Evolutionary conservation across 2,329 filamentous ascomycete genomes (phyloP).

Genomic region (Biscogniauxia sp.): DNA sequence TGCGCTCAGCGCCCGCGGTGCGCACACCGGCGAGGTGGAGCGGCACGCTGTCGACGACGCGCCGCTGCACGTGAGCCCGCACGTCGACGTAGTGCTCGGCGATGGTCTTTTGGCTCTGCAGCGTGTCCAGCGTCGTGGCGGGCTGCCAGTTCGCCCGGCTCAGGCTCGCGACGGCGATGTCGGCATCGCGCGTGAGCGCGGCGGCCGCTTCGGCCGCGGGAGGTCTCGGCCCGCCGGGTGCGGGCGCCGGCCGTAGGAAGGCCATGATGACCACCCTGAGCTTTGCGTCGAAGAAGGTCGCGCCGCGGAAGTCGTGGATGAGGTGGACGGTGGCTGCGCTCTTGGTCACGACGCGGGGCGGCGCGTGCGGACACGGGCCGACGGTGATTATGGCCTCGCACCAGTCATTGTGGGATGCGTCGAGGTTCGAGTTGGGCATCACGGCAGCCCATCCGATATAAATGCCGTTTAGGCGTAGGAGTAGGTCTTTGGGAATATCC

Average conservation of each 20-base stretch:
- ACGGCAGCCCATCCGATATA: constrained; percentile 64
- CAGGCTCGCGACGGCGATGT: constrained; percentile 45
- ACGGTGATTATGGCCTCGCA: constrained; percentile 58
- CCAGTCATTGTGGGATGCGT: constrained; percentile 48
- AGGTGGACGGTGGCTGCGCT: constrained; percentile 55
- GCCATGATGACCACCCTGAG: constrained; percentile 60
- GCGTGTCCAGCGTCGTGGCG: constrained; percentile 36
- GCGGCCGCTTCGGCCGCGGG: constrained; percentile 28
- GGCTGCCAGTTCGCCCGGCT: constrained; percentile 46
- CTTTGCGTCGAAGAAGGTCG: constrained; percentile 40
- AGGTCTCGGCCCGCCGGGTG: constrained; percentile 8
- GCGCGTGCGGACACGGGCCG: constrained; percentile 46
- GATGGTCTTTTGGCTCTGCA: constrained; percentile 41
- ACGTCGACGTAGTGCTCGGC: constrained; percentile 47
- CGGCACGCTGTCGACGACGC: constrained; percentile 57
- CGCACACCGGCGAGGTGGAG: constrained; percentile 59
- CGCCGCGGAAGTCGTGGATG: constrained; percentile 47
- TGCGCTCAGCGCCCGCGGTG: constrained; percentile 43
- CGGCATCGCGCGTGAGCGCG: constrained; percentile 39
- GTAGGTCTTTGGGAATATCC: constrained; percentile 51
- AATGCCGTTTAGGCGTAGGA: constrained; percentile 55
- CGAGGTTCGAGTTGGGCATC: constrained; percentile 32
- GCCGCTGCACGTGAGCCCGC: constrained; percentile 49
- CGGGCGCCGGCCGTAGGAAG: constrained; percentile 46
- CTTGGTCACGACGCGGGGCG: constrained; percentile 45